Evolutionary conservation across 228 moss, liverwort and hornwort genomes (phyloP).

Genomic region (Sphagnum fallax): DNA sequence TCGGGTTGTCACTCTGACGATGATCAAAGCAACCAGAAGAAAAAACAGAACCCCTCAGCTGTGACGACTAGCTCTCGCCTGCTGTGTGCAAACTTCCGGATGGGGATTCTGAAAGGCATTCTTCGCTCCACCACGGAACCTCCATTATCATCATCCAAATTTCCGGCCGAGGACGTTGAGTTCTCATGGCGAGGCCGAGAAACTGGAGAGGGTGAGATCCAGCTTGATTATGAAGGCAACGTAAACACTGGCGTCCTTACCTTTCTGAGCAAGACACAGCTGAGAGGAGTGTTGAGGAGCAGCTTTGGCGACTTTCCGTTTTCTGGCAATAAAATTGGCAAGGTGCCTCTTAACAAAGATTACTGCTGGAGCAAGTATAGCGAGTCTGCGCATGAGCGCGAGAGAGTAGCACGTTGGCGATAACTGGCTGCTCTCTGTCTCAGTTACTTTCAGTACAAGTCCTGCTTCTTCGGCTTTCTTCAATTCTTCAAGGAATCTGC

Average conservation of each 20-base stretch:
- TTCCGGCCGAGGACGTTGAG: conserved; percentile 4
- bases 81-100: conserved; percentile 21
- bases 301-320: conserved; percentile 6
- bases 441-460: too few species aligned
- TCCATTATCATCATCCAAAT: conserved; percentile 4
- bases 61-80: neutral
- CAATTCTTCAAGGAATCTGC: too few species aligned
- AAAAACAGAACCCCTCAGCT: neutral
- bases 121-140: conserved; percentile 3
- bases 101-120: conserved; percentile 12
- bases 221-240: conserved; percentile 14
- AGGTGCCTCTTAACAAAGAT: neutral
- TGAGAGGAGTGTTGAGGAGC: conserved; percentile 12
- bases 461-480: too few species aligned
- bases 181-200: conserved; percentile 17
- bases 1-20: conserved; percentile 2
- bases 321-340: conserved; percentile 12
- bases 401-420: conserved; percentile 1
- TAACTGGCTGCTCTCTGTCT: too few species aligned
- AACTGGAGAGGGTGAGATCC: conserved; percentile 2
- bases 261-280: conserved; percentile 12
- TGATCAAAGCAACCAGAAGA: neutral
- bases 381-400: neutral
- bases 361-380: conserved; percentile 9
- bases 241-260: conserved; percentile 4